Percentiles rank a stretch among this genome's conserved stretches.
Evolutionary conservation across 345 rosid genomes (phyloP).

Genomic region (Camelina sativa): DNA sequence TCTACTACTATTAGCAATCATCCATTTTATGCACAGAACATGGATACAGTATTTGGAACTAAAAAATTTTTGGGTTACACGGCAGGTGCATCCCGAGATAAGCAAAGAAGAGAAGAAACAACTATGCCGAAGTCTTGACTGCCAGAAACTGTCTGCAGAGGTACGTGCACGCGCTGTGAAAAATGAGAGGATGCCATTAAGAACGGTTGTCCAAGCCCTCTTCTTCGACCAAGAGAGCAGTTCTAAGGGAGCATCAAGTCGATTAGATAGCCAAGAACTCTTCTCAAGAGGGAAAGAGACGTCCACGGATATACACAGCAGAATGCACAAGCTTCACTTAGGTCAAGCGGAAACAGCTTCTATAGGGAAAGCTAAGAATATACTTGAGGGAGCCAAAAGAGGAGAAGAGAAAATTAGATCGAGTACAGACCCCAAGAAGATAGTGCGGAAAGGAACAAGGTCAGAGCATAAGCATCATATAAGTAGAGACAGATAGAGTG

Average conservation of each 20-base stretch:
- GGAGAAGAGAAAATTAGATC: constrained; percentile 30
- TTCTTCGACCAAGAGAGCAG: constrained; percentile 84
- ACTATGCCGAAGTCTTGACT: constrained; percentile 81
- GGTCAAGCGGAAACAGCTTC: constrained; percentile 39
- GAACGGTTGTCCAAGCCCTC: constrained; percentile 93
- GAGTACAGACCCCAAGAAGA: constrained; percentile 34
- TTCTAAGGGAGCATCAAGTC: constrained; percentile 38
- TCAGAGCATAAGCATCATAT: constrained; percentile 29
- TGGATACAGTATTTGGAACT: constrained; percentile 19
- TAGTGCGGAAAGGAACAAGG: constrained; percentile 26
- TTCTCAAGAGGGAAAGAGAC: constrained; percentile 36
- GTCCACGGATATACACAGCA: constrained; percentile 6
- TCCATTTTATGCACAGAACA: constrained; percentile 3
- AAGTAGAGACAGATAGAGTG: constrained; percentile 43
- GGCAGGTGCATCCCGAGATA: constrained; percentile 87
- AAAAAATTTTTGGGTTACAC: constrained; percentile 20
- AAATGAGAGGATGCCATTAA: constrained; percentile 88
- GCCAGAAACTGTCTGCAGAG: constrained; percentile 88
- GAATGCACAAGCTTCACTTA: constrained; percentile 40
- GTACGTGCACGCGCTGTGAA: constrained; percentile 91
- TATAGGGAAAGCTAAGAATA: constrained; percentile 31
- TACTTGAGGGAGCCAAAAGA: constrained; percentile 32
- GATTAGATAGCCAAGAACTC: constrained; percentile 31
- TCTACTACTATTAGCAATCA: constrained; percentile 6
- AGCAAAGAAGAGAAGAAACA: constrained; percentile 82